Percentiles rank a stretch among this genome's conserved stretches.
Evolutionary conservation across 2,329 filamentous ascomycete genomes (phyloP).

Genomic region (Neofusicoccum kwambonambiense): DNA sequence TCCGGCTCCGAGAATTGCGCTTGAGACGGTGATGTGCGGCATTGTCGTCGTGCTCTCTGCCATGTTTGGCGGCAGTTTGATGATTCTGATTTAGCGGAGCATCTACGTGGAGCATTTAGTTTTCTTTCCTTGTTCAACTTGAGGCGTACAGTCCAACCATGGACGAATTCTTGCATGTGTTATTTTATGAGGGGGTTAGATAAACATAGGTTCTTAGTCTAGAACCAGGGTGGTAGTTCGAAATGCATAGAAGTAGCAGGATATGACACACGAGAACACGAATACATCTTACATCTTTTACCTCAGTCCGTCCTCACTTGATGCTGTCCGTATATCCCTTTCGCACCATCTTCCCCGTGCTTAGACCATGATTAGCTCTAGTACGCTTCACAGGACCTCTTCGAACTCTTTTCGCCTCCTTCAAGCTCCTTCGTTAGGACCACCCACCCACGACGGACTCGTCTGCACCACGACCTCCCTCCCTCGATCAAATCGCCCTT

Average conservation of each 20-base stretch:
- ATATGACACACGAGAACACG: not conserved
- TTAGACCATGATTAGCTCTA: too few relatives aligned
- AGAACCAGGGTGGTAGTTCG: not conserved
- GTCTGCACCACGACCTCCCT: conserved; percentile 25
- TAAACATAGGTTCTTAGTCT: not conserved
- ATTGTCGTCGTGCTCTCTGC: not conserved
- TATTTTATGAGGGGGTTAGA: not conserved
- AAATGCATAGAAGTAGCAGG: not conserved
- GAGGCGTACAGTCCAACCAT: conserved; percentile 17
- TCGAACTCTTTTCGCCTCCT: not conserved
- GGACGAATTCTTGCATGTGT: conserved; percentile 19
- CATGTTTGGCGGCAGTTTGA: conserved; percentile 16
- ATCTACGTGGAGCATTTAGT: not conserved
- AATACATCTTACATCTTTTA: not conserved
- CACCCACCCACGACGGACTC: not conserved
- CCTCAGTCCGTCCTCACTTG: too few relatives aligned
- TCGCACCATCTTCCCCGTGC: too few relatives aligned
- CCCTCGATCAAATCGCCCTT: conserved; percentile 16
- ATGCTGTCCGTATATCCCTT: too few relatives aligned
- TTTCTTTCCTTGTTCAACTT: not conserved
- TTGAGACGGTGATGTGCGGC: conserved; percentile 9
- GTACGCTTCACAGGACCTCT: too few relatives aligned
- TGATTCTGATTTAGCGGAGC: conserved; percentile 2
- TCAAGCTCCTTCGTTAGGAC: not conserved
- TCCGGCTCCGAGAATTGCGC: not conserved